These are phyloP conservation scores for Paradendryphiella salina DNA, from an alignment of 2,329 filamentous ascomycete species.

Conservation along the genomic window DNA sequence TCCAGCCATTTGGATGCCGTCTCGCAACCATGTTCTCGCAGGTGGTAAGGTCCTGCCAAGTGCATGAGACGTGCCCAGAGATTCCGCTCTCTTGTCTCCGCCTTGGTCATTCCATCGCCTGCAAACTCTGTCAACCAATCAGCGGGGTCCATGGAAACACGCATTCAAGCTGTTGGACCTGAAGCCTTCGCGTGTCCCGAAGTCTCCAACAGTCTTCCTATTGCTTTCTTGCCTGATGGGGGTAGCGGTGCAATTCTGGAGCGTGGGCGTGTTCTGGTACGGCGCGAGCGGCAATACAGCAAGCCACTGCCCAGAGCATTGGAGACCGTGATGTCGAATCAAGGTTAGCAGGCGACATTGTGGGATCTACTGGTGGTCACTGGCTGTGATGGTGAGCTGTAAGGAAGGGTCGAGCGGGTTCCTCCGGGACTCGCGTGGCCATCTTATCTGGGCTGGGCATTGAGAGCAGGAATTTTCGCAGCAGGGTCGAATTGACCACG, in stretches of 20 bases:
- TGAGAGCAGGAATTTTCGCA: not conserved
- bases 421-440: not conserved
- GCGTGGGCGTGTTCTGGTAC: not conserved
- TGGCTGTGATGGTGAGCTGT: not conserved
- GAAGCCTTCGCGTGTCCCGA: not conserved
- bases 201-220: not conserved
- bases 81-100: slow-evolving; percentile 13
- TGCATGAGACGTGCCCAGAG: slow-evolving; percentile 8
- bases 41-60: slow-evolving; percentile 4
- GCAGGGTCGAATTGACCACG: too few relatives aligned
- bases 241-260: not conserved
- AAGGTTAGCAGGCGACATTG: not conserved
- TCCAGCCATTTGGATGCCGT: not conserved
- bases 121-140: slow-evolving; percentile 1
- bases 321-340: not conserved
- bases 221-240: not conserved
- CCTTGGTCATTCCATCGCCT: not conserved
- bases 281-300: not conserved
- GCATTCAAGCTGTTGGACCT: slow-evolving; percentile 2
- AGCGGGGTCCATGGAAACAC: not conserved
- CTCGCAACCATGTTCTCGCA: not conserved
- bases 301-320: not conserved
- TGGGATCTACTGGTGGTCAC: not conserved
- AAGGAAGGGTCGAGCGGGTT: not conserved
- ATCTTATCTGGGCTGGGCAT: not conserved